Evolutionary conservation across 805 yeast genomes (phyloP), one percentile per base, ranked within the genome.

Genomic region (Ogataea thermomethanolica): DNA sequence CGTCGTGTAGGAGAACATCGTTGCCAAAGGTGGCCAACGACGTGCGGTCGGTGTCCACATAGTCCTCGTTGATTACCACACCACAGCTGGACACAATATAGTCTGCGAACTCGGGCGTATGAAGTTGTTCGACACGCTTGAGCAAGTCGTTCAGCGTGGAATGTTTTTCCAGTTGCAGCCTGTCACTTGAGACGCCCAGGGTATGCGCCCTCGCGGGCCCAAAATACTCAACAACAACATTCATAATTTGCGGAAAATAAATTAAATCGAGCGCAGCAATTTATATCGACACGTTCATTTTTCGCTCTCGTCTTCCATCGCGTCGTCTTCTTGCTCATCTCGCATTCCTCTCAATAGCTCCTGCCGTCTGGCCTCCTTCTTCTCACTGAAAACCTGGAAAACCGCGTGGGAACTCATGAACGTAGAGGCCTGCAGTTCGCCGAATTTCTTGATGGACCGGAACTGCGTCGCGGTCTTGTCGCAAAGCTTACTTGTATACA

Each of bases 161-260:
- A 4, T 38, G 31, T 7, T 21, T 24, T 1, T 25, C 20, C n/a
- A 41, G 41, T 5, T 8, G 24, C 2, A 46, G 24, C 4, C 3
- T 23, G 21, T 58, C 63, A 10, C 12, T 11, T 5, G 44, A 33
- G 15, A 27, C 44, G 30, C 45, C 49, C 20, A 34, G 25, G 1
- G 64, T 61, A 50, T 43, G 56, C n/a, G 31, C 32, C 34, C 56
- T 61, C 1, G 63, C 56, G 0, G 65, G 65, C 7, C 65, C 65
- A 43, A 58, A 61, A 35, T 56, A 59, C 35, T 56, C 61, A 8
- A 57, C 41, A 17, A 28, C 39, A 25, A 59, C 41, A 5, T 22
- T 37, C 11, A 39, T 37, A 46, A 45, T 38, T 29, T 17, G 23
- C 15, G 30, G 22, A 24, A 37, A 37, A 22, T 20, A 34, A 29